Conservation (phyloP, 331 rosid genomes). For the Erythrophleum ivorense region DNA sequence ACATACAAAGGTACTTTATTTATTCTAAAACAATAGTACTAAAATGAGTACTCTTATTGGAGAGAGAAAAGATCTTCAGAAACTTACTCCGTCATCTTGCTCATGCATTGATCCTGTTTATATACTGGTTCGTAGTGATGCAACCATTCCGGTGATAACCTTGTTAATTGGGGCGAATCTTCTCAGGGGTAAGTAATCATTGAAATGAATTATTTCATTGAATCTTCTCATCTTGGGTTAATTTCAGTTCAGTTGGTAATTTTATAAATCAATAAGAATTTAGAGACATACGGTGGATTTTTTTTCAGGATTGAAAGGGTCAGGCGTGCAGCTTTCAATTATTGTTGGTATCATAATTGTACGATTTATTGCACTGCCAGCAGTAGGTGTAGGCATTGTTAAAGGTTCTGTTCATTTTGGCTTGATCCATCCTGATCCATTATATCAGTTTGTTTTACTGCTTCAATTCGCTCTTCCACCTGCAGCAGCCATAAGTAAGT, state of each 20-base stretch:
- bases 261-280: neutral
- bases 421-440: constrained; percentile 48
- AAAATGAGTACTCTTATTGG: neutral
- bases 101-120: neutral
- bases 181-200: neutral
- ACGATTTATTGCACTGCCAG: constrained; percentile 48
- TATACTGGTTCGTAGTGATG: neutral
- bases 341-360: constrained; percentile 45
- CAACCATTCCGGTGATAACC: neutral
- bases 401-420: constrained; percentile 54
- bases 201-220: neutral
- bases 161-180: constrained; percentile 4
- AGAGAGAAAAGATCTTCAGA: neutral
- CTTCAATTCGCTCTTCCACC: constrained; percentile 61
- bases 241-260: neutral
- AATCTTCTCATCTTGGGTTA: neutral
- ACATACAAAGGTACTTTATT: neutral
- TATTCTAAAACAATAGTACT: too few relatives aligned
- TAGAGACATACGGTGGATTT: neutral
- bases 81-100: neutral
- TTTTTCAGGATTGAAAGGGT: constrained; percentile 46
- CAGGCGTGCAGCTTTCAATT: constrained; percentile 29
- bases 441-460: constrained; percentile 50
- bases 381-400: constrained; percentile 50
- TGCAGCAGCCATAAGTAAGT: constrained; percentile 50